phyloP scores from a whole-genome alignment of 495 filamentous ascomycete genomes.

The Letharia lupina region DNA sequence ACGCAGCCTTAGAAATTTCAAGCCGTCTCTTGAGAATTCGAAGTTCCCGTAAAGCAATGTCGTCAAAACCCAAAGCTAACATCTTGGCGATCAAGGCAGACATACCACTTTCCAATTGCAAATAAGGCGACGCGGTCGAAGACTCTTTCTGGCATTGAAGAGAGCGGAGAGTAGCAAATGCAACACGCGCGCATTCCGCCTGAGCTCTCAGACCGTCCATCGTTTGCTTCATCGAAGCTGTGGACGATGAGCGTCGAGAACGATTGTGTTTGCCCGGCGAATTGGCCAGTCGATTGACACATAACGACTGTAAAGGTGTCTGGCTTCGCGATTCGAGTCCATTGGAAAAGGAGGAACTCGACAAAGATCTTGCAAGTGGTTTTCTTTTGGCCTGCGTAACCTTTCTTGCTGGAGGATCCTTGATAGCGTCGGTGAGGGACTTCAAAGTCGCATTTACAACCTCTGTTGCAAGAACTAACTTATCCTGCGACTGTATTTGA shows the following conservation, averaged over 20 bases:
- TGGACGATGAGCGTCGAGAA: constrained; percentile 31
- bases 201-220: constrained; percentile 31
- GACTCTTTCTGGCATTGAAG: constrained; percentile 41
- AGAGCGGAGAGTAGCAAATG: constrained; percentile 60
- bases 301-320: constrained; percentile 39
- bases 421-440: constrained; percentile 63
- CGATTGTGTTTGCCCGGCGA: constrained; percentile 32
- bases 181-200: constrained; percentile 69
- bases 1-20: constrained; percentile 29
- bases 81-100: constrained; percentile 66
- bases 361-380: constrained; percentile 7
- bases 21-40: constrained; percentile 56
- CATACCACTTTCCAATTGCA: constrained; percentile 80
- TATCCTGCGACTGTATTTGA: constrained; percentile 50
- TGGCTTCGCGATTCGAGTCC: constrained; percentile 21
- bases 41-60: constrained; percentile 71
- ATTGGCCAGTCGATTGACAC: constrained; percentile 44
- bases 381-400: background rate
- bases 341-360: constrained; percentile 18
- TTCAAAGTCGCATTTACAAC: constrained; percentile 72
- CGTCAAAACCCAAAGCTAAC: constrained; percentile 61
- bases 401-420: constrained; percentile 28
- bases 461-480: constrained; percentile 66
- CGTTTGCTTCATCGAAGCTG: constrained; percentile 26
- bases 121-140: constrained; percentile 40